Evolutionary conservation across 2,329 filamentous ascomycete species (phyloP).

Genomic region (Bipolaris oryzae): DNA sequence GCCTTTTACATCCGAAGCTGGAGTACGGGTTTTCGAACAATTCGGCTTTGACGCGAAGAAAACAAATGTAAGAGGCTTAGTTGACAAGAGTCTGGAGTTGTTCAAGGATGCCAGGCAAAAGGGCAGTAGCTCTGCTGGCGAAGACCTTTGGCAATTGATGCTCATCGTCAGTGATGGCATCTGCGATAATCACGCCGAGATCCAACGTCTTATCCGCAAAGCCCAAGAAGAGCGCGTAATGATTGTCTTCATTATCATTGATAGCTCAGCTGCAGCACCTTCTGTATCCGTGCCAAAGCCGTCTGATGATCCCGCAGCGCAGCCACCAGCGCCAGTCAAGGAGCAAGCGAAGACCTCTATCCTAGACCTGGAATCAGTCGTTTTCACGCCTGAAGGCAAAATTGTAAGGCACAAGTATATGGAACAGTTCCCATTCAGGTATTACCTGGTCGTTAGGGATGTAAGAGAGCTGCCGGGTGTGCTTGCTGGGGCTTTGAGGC

Average conservation of each 20-base stretch:
- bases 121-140: constrained; percentile 54
- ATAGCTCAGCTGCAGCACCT: constrained; percentile 56
- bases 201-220: constrained; percentile 80
- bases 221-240: constrained; percentile 94
- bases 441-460: constrained; percentile 93
- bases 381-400: constrained; percentile 72
- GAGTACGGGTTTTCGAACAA: constrained; percentile 80
- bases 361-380: constrained; percentile 84
- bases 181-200: constrained; percentile 85
- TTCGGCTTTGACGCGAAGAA: constrained; percentile 86
- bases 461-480: constrained; percentile 89
- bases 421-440: constrained; percentile 95
- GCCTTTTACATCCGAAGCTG: constrained; percentile 80
- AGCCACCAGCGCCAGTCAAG: constrained; percentile 22
- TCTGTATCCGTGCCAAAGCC: constrained; percentile 8
- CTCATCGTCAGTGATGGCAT: constrained; percentile 93
- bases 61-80: constrained; percentile 82
- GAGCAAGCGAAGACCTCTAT: constrained; percentile 70
- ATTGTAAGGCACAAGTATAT: constrained; percentile 89
- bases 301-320: constrained; percentile 11
- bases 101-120: constrained; percentile 78
- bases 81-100: constrained; percentile 76
- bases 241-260: constrained; percentile 97
- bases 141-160: constrained; percentile 92
- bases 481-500: constrained; percentile 83